These are phyloP conservation scores for Verticillium albo-atrum DNA, from an alignment of 2,329 filamentous ascomycete genomes.

Conservation along the genomic window DNA sequence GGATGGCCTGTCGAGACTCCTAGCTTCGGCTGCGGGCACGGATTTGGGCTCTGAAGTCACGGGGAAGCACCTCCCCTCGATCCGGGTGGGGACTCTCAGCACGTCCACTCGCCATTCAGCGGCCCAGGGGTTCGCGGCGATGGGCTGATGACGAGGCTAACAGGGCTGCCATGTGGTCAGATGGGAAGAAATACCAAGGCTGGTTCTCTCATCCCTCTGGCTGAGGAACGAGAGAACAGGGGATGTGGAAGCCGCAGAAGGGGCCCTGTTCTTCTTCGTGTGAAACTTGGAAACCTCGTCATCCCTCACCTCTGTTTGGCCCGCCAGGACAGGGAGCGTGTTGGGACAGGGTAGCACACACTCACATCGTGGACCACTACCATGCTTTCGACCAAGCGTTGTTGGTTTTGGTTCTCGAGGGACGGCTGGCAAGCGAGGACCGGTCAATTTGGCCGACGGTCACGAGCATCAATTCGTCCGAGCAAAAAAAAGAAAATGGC, in stretches of 20 bases:
- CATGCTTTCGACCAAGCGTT: too few species aligned
- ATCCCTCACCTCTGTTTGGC: background rate
- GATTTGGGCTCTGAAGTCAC: background rate
- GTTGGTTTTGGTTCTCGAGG: background rate
- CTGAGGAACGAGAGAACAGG: background rate
- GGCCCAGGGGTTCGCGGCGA: background rate
- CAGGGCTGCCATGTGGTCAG: background rate
- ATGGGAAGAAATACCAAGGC: background rate
- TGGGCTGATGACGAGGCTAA: background rate
- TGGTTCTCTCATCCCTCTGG: background rate
- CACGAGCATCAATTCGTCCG: background rate
- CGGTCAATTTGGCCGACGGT: background rate
- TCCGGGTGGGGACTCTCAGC: background rate
- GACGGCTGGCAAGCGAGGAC: background rate
- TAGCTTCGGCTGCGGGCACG: background rate
- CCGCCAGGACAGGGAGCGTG: background rate
- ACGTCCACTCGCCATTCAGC: background rate
- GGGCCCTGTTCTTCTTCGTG: background rate
- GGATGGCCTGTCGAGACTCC: background rate
- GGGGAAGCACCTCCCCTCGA: background rate
- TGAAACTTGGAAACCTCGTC: background rate
- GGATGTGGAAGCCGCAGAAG: background rate
- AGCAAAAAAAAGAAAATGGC: background rate
- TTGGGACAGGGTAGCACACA: too few species aligned
- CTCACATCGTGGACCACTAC: too few species aligned